Evolutionary conservation across 176 grass and related monocot species (phyloP).

Genomic region (Olyra latifolia): DNA sequence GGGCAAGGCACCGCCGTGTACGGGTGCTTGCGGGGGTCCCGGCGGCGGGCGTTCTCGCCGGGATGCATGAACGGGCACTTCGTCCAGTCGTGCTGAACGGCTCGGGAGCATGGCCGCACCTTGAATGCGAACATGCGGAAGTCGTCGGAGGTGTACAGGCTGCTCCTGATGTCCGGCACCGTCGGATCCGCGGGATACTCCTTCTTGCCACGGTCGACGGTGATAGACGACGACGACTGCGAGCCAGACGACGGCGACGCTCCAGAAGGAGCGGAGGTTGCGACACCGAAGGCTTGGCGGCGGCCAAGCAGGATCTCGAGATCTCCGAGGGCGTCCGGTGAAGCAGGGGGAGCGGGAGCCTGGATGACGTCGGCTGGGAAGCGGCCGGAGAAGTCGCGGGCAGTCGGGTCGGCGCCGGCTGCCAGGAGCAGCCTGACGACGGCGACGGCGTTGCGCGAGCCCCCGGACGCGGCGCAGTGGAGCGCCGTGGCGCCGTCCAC

Average conservation of each 20-base stretch:
- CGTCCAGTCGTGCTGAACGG: constrained; percentile 88
- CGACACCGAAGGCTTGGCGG: constrained; percentile 33
- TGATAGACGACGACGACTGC: constrained; percentile 47
- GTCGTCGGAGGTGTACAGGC: constrained; percentile 74
- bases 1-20: constrained; percentile 86
- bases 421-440: constrained; percentile 59
- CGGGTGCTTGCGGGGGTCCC: constrained; percentile 73
- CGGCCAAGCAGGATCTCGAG: constrained; percentile 57
- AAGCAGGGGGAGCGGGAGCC: constrained; percentile 24
- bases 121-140: constrained; percentile 93
- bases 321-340: constrained; percentile 21
- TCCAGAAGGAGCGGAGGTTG: constrained; percentile 30
- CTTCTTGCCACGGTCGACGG: constrained; percentile 62
- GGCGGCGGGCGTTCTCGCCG: constrained; percentile 77
- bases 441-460: constrained; percentile 44
- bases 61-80: constrained; percentile 91
- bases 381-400: constrained; percentile 46
- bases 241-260: constrained; percentile 49
- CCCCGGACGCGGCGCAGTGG: constrained; percentile 74
- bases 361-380: constrained; percentile 53
- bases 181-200: constrained; percentile 79
- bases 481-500: constrained; percentile 57
- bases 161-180: constrained; percentile 78
- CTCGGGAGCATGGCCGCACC: constrained; percentile 78
- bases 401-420: constrained; percentile 64